These are phyloP conservation scores for Vitis amurensis DNA, from an alignment of 164 flowering plant genomes.

Conservation along the genomic window DNA sequence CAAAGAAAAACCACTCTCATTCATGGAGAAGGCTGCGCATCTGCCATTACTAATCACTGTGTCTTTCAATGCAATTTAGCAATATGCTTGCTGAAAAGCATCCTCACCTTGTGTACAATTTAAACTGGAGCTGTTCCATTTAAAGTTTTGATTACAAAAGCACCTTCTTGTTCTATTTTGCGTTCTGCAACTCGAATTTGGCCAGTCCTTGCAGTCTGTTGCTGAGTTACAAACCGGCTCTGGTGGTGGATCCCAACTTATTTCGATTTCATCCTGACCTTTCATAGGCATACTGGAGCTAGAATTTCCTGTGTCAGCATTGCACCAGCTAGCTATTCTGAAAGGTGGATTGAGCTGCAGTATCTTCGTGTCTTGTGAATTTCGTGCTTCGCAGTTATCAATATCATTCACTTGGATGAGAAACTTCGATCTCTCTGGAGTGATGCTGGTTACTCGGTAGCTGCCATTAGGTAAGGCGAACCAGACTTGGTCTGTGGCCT, in stretches of 20 bases:
- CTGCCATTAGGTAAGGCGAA: conserved; percentile 18
- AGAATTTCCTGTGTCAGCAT: conserved; percentile 12
- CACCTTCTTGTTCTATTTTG: conserved; percentile 28
- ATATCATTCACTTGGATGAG: conserved; percentile 15
- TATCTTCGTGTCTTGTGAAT: neutral
- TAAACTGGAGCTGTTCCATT: conserved; percentile 22
- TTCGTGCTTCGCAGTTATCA: conserved; percentile 13
- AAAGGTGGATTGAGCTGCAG: conserved; percentile 27
- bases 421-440: conserved; percentile 21
- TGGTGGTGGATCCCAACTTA: conserved; percentile 35
- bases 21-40: too few species aligned
- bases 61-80: too few species aligned
- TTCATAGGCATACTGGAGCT: neutral
- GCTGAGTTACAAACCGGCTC: conserved; percentile 35
- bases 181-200: conserved; percentile 29
- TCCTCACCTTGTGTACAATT: conserved; percentile 30
- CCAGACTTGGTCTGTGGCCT: conserved; percentile 23
- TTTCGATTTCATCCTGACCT: conserved; percentile 23
- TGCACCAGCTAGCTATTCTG: conserved; percentile 21
- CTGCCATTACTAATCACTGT: too few species aligned
- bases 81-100: neutral
- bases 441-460: conserved; percentile 28
- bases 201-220: conserved; percentile 40
- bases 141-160: conserved; percentile 23
- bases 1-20: too few species aligned